These are phyloP conservation scores for Forsythia suspensa DNA, from an alignment of 257 asterid genomes.

Conservation along the genomic window DNA sequence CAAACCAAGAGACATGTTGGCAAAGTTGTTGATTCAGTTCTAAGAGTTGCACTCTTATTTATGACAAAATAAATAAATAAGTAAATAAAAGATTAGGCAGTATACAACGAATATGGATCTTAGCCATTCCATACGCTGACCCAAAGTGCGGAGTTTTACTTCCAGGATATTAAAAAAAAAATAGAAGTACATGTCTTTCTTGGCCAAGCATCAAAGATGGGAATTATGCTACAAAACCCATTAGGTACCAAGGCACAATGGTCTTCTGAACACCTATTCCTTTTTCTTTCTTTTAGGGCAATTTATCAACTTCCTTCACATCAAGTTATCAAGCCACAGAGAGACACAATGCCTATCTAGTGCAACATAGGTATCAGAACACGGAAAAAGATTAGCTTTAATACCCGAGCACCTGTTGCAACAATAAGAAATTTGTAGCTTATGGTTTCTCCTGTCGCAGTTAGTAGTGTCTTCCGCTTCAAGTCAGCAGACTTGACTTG, in stretches of 20 bases:
- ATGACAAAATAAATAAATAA: background rate
- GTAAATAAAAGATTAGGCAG: background rate
- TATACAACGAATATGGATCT: background rate
- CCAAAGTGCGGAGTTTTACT: background rate
- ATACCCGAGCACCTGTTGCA: conserved; percentile 98
- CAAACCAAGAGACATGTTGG: background rate
- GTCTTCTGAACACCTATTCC: background rate
- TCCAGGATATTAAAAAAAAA: background rate
- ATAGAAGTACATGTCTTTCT: background rate
- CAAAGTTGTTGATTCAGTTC: background rate
- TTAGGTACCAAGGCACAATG: background rate
- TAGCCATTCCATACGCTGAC: background rate
- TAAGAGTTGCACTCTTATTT: background rate
- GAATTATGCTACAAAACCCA: background rate
- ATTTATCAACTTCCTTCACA: too few species aligned
- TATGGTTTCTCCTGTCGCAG: conserved; percentile 84
- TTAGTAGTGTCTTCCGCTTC: conserved; percentile 77
- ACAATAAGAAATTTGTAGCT: conserved; percentile 83
- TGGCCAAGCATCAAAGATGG: background rate
- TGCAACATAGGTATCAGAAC: conserved; percentile 19
- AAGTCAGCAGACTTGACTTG: conserved; percentile 79
- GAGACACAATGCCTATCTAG: conserved; percentile 20
- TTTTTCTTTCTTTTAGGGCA: background rate
- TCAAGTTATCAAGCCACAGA: background rate
- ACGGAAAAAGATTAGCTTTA: conserved; percentile 31